Conservation (phyloP, 345 rosid genomes). For the Microcos paniculata region DNA sequence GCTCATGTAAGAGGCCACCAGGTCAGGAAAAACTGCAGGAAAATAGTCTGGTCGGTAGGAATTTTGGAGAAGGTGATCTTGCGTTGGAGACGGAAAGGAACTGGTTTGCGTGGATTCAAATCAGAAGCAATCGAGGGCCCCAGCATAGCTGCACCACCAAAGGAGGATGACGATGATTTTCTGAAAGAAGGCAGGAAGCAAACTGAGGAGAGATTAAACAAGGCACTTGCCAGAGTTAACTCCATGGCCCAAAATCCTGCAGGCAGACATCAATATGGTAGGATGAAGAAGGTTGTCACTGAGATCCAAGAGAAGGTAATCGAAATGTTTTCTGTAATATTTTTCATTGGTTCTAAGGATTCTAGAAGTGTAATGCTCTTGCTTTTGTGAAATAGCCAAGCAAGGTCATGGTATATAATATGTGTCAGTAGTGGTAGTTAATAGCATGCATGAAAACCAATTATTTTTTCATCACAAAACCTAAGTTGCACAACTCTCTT, state of each 20-base stretch:
- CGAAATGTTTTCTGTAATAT: neutral
- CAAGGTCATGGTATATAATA: neutral
- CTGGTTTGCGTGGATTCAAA: conserved; percentile 86
- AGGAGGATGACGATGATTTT: conserved; percentile 81
- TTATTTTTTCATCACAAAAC: neutral
- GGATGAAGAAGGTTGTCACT: conserved; percentile 70
- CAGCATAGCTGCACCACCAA: conserved; percentile 37
- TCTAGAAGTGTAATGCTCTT: neutral
- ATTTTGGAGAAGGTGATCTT: conserved; percentile 83
- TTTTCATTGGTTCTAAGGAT: neutral
- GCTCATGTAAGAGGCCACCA: conserved; percentile 95
- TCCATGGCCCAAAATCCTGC: conserved; percentile 93
- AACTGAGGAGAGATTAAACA: conserved; percentile 76
- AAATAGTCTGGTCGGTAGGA: conserved; percentile 91
- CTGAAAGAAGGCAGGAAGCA: conserved; percentile 85
- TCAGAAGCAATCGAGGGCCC: conserved; percentile 51
- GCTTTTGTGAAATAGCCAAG: neutral
- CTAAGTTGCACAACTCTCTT: neutral
- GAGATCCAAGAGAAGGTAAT: conserved; percentile 86
- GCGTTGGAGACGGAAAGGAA: conserved; percentile 94
- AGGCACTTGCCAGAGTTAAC: conserved; percentile 83
- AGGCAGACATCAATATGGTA: conserved; percentile 83
- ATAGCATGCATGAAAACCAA: neutral
- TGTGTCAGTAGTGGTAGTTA: neutral
- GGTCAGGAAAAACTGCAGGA: conserved; percentile 75